Evolutionary conservation across 2,329 filamentous ascomycete genomes (phyloP), one percentile per base, ranked within the genome.

Genomic region (Cladophialophora chaetospira): DNA sequence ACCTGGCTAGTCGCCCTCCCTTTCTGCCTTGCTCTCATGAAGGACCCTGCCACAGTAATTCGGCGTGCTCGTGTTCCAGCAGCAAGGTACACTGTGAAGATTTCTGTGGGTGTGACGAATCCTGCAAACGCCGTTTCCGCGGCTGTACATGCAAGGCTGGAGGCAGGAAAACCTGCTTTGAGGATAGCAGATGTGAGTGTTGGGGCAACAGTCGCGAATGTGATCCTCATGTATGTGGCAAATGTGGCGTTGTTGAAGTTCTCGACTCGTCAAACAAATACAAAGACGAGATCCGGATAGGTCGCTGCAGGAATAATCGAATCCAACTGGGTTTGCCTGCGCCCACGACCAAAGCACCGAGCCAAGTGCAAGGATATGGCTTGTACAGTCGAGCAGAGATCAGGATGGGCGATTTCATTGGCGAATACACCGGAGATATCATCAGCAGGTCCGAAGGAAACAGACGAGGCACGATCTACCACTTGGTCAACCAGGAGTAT

Each of bases 341-440:
- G 66, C 79, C 81, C 3, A 82, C 90, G 0, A 72, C 89, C 2
- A 75, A 91, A 4, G 90, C 88, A 2, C 79, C 85, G 52, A 91
- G 88, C 44, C 83, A 84, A 59, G 63, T 68, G 3, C 65, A 66
- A 47, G 89, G 89, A 0, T 90, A 91, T 61, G 90, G 89, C 0
- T 77, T 94, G 0, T 93, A 88, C 67, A 80, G 86, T 1, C 86
- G 85, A 3, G 85, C 90, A 66, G 77, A 84, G 53, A 84, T 91
- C 58, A 75, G 76, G 3, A 79, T 82, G 58, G 84, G 86, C 50
- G 86, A 88, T n/a, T 93, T 88, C 63, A 78, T 94, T 15, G 87
- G 88, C 28, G 90, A 94, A 69, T 94, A 94, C 69, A 84, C 85
- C 1, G 90, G 90, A 44, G 90, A 94, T 69, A 77, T 91, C 9